Conservation (phyloP, 1,284 basidiomycete species). For the Trichosporon ovoides region DNA sequence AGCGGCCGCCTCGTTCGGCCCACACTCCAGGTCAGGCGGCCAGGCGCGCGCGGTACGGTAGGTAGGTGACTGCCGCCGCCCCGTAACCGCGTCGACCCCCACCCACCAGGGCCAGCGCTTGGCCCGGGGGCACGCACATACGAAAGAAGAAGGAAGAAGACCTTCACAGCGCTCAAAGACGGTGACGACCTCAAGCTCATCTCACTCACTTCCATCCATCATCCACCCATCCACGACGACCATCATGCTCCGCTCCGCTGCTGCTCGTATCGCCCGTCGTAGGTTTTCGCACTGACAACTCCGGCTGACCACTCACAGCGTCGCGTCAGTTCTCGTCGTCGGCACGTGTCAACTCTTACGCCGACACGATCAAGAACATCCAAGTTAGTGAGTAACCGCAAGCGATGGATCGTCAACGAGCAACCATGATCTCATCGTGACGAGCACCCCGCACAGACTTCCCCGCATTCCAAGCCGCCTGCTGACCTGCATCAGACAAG, state of each 20-base stretch:
- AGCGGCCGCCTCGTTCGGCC: constrained; percentile 2
- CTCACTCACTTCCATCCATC: too few species aligned
- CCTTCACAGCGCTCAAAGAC: neutral
- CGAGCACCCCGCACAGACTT: constrained; percentile 1
- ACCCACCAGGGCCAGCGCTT: neutral
- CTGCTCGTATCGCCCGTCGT: constrained; percentile 28
- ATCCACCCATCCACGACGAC: constrained; percentile 3
- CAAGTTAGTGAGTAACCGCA: constrained; percentile 57
- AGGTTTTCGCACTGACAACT: constrained; percentile 5
- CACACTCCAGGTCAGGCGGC: neutral
- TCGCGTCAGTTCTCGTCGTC: constrained; percentile 65
- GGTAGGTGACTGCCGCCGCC: constrained; percentile 2
- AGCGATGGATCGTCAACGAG: neutral
- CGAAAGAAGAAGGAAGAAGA: neutral
- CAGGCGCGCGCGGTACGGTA: too few species aligned
- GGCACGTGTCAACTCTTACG: constrained; percentile 64
- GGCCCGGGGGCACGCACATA: neutral
- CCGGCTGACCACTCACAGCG: constrained; percentile 13
- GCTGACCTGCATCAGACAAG: constrained; percentile 55
- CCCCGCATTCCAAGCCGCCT: neutral
- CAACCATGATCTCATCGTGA: neutral
- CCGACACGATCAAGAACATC: constrained; percentile 85
- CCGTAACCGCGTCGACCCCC: constrained; percentile 1
- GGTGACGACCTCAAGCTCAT: neutral
- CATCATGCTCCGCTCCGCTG: constrained; percentile 24